phyloP scores from a whole-genome alignment of 2,329 filamentous ascomycete genomes.

The Cytospora piceae region DNA sequence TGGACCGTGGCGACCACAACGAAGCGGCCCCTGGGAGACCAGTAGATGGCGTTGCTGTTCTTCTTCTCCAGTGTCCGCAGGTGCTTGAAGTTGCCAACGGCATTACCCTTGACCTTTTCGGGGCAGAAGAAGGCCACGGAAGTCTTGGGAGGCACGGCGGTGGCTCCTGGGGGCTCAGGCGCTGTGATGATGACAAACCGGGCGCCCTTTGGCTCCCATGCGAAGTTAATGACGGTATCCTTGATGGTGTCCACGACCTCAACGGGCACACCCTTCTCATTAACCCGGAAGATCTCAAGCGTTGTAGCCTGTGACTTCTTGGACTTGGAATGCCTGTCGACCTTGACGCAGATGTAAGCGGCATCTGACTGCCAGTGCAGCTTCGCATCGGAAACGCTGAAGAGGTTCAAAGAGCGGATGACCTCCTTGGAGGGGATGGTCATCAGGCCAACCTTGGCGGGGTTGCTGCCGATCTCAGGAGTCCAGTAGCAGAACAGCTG shows the following conservation, averaged over 20 bases:
- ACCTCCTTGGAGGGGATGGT: constrained; percentile 93
- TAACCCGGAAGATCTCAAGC: constrained; percentile 95
- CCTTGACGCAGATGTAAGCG: constrained; percentile 95
- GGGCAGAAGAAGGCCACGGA: constrained; percentile 95
- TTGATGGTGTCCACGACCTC: constrained; percentile 98
- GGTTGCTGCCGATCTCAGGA: constrained; percentile 96
- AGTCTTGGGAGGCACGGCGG: constrained; percentile 90
- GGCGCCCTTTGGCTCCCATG: constrained; percentile 98
- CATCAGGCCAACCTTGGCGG: constrained; percentile 96
- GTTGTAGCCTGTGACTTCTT: constrained; percentile 98
- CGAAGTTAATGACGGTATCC: constrained; percentile 98
- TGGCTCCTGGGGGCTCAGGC: constrained; percentile 76
- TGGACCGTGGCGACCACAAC: constrained; percentile 92
- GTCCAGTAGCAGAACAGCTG: constrained; percentile 99
- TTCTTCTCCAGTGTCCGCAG: constrained; percentile 97
- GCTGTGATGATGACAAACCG: constrained; percentile 97
- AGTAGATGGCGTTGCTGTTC: constrained; percentile 99
- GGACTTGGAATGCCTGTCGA: constrained; percentile 97
- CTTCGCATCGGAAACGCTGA: constrained; percentile 97
- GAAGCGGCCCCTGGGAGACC: constrained; percentile 94
- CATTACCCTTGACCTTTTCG: constrained; percentile 84
- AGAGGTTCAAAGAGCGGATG: constrained; percentile 91
- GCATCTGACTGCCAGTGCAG: constrained; percentile 98
- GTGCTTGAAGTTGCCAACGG: constrained; percentile 92
- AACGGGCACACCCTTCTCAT: constrained; percentile 96